phyloP scores from a whole-genome alignment of 1,284 basidiomycete species.

The Sporisorium sorghi region DNA sequence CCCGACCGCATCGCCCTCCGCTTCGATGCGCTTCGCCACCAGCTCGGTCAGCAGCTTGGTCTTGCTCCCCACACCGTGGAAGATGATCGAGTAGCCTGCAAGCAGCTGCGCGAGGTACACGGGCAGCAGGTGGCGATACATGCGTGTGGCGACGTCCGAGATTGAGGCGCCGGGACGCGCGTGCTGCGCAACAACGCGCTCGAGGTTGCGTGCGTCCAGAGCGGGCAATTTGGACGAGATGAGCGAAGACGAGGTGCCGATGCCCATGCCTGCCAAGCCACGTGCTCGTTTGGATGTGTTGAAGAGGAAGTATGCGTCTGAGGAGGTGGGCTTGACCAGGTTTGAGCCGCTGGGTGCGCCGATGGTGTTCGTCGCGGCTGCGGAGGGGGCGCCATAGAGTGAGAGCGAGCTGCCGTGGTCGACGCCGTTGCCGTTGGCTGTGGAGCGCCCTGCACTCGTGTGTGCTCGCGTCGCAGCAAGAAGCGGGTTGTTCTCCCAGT shows the following conservation, averaged over 20 bases:
- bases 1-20: slow-evolving; percentile 47
- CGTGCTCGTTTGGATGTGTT: slow-evolving; percentile 45
- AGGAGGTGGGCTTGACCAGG: slow-evolving; percentile 45
- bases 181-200: slow-evolving; percentile 17
- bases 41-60: slow-evolving; percentile 28
- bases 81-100: slow-evolving; percentile 49
- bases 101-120: slow-evolving; percentile 46
- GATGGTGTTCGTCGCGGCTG: neutral
- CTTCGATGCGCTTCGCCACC: slow-evolving; percentile 24
- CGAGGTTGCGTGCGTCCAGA: slow-evolving; percentile 31
- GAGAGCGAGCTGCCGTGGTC: slow-evolving; percentile 26
- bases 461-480: slow-evolving; percentile 22
- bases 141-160: slow-evolving; percentile 27
- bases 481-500: slow-evolving; percentile 42
- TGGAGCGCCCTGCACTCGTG: slow-evolving; percentile 7
- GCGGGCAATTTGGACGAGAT: slow-evolving; percentile 40
- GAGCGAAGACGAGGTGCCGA: slow-evolving; percentile 23
- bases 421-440: neutral
- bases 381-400: slow-evolving; percentile 20
- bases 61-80: slow-evolving; percentile 51
- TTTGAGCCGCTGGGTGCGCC: slow-evolving; percentile 15
- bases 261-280: slow-evolving; percentile 37
- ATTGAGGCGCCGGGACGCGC: slow-evolving; percentile 21
- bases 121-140: slow-evolving; percentile 41
- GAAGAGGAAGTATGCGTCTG: slow-evolving; percentile 54